Evolutionary conservation across 805 yeast species (phyloP).

Genomic region (Cyberlindnera petersonii): DNA sequence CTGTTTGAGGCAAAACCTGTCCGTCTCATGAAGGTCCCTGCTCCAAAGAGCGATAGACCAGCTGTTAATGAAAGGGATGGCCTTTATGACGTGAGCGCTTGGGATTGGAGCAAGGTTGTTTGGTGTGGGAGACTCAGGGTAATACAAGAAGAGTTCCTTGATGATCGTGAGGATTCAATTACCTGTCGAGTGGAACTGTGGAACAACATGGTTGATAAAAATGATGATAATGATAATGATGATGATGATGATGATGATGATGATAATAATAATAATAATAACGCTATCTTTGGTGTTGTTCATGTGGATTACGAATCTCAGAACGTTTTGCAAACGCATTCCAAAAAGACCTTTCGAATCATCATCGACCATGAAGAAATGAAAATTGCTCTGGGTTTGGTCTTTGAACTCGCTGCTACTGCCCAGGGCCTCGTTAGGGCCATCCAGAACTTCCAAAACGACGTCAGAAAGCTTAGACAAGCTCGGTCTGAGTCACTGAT

Average conservation of each 20-base stretch:
- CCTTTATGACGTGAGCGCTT: conserved; percentile 15
- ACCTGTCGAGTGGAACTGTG: conserved; percentile 11
- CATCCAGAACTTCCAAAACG: conserved; percentile 6
- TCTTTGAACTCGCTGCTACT: conserved; percentile 29
- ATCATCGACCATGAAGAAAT: conserved; percentile 30
- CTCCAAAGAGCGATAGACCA: conserved; percentile 8
- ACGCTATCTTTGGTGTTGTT: conserved; percentile 35
- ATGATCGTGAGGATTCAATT: neutral
- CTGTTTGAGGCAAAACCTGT: conserved; percentile 10
- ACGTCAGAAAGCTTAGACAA: no score
- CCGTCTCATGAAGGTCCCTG: conserved; percentile 17
- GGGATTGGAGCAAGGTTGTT: conserved; percentile 33
- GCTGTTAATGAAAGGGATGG: conserved; percentile 1
- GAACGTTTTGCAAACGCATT: conserved; percentile 27
- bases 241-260: no score
- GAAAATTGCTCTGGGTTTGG: conserved; percentile 39
- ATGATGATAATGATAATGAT: no score
- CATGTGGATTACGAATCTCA: conserved; percentile 30
- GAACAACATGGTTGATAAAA: conserved; percentile 12
- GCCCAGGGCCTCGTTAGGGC: conserved; percentile 11
- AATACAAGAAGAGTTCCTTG: conserved; percentile 25
- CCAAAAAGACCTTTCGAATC: conserved; percentile 32
- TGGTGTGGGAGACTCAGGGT: conserved; percentile 34
- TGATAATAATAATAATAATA: no score
- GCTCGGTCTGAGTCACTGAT: no score